Percentiles rank a stretch among this genome's conserved stretches.
Evolutionary conservation across 2,329 filamentous ascomycete species (phyloP).

Genomic region (Incumbomyces lentus): DNA sequence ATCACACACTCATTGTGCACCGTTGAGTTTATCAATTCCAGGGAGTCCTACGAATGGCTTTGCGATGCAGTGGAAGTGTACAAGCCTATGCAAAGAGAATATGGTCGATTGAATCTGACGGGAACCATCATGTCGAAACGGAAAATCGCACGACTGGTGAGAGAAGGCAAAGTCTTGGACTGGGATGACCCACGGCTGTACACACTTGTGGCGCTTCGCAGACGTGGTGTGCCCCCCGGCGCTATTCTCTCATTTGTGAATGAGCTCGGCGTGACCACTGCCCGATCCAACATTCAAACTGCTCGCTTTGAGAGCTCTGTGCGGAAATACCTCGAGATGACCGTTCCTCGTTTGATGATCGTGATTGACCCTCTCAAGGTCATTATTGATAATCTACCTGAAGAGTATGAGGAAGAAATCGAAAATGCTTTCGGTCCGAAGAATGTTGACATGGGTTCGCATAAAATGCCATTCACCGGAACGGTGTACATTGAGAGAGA

Average conservation of each 20-base stretch:
- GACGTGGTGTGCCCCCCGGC: constrained; percentile 76
- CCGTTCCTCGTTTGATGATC: constrained; percentile 80
- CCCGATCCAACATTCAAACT: constrained; percentile 67
- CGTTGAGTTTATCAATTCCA: constrained; percentile 75
- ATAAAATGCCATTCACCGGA: constrained; percentile 57
- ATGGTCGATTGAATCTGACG: constrained; percentile 64
- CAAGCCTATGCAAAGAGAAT: constrained; percentile 86
- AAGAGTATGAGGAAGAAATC: constrained; percentile 55
- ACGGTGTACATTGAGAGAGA: constrained; percentile 75
- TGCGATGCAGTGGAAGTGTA: constrained; percentile 74
- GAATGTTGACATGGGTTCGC: constrained; percentile 47
- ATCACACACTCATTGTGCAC: constrained; percentile 92
- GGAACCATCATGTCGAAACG: constrained; percentile 84
- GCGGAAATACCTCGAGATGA: constrained; percentile 74
- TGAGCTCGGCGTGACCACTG: constrained; percentile 81
- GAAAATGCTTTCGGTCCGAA: constrained; percentile 74
- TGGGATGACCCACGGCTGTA: constrained; percentile 91
- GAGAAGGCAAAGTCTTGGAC: constrained; percentile 64
- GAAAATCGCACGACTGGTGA: constrained; percentile 68
- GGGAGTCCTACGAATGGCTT: constrained; percentile 85
- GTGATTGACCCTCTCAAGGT: constrained; percentile 78
- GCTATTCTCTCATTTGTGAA: constrained; percentile 84
- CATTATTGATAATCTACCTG: constrained; percentile 66
- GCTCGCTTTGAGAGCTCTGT: constrained; percentile 76
- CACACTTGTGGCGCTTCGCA: constrained; percentile 72